Base-by-base conservation (phyloP, 2,329 filamentous ascomycete species). In the Reticulascus tulasneorum region DNA sequence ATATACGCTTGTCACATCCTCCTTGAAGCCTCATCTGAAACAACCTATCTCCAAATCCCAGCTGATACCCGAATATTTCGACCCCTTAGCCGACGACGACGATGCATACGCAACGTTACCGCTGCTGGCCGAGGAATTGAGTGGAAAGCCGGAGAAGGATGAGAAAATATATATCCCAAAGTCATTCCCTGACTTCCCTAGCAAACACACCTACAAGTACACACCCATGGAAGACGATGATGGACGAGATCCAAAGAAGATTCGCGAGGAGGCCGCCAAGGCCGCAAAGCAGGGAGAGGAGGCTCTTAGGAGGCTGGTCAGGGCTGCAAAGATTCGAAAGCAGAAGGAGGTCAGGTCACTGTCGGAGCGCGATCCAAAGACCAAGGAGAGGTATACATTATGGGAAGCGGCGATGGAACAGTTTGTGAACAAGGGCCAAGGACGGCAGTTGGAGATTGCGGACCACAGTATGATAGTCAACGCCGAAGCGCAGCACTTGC, bases 381-480 rank as follows among this genome's bases (percentile, higher is more conserved):
- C 71, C 28, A 74, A 72, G 47, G 64, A 75, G 42, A 66, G 77
- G 12, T 76, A 81, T 48, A 60, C 72, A 7, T 58, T 79, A 5
- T 83, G 79, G 78, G 77, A 82, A 55, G 55, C 62, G 10, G 71
- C 75, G 1, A 82, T 82, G 77, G 67, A 69, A 33, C 68, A 72
- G 25, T 64, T 82, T 28, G 66, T 79, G 40, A 59, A 64, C 30
- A 55, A 58, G 15, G 52, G 53, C 35, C 49, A 55, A 34, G 49
- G 60, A 37, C 62, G 62, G 19, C 54, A 64, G 26, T 55, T 64
- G 13, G 75, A 80, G 46, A 75, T 74, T 48, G 74, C 76, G 3
- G 77, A 82, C 40, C 70, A 78, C 47, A 81, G 76, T 51, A 79
- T 80, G 64, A 77, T 82, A 54, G 77, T 82, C 22, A 79, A 82